Percentiles rank a stretch among this genome's conserved stretches.
Conservation (phyloP, 345 rosid genomes). For the Gossypium australe region DNA sequence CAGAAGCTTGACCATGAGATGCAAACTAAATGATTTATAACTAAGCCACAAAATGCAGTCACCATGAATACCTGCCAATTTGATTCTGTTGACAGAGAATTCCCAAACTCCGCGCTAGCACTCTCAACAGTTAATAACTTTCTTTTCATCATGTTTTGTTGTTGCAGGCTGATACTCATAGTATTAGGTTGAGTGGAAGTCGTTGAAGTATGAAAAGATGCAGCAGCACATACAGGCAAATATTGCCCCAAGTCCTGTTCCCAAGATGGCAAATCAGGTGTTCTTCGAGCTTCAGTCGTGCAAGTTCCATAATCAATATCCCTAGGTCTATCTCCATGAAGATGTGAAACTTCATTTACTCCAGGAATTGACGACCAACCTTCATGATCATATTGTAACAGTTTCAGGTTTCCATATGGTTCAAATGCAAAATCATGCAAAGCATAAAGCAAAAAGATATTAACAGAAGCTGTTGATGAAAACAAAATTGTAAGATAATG, state of each 20-base stretch:
- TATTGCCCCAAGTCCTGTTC: conserved; percentile 54
- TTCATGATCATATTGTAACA: conserved; percentile 15
- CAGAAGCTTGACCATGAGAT: background rate
- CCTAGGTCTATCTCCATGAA: conserved; percentile 30
- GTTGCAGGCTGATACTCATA: conserved; percentile 22
- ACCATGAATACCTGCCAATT: conserved; percentile 61
- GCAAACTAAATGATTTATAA: background rate
- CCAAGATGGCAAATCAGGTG: conserved; percentile 52
- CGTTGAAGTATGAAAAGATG: conserved; percentile 31
- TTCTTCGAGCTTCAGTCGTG: conserved; percentile 39
- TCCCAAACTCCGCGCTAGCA: conserved; percentile 26
- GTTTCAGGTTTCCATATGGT: conserved; percentile 18
- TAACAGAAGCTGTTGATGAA: background rate
- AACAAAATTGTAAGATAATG: background rate
- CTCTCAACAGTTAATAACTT: conserved; percentile 30
- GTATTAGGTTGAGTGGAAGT: conserved; percentile 27
- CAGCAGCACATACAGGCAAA: conserved; percentile 28
- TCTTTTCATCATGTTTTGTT: conserved; percentile 26
- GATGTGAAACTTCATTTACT: conserved; percentile 25
- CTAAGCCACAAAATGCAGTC: background rate
- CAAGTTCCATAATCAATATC: conserved; percentile 14
- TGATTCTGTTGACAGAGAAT: conserved; percentile 39
- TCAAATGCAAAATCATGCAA: conserved; percentile 9
- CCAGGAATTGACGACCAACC: conserved; percentile 35
- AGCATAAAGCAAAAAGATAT: background rate